These are phyloP conservation scores for Ophiorrhiza pumila DNA, from an alignment of 257 asterid genomes.

Conservation along the genomic window DNA sequence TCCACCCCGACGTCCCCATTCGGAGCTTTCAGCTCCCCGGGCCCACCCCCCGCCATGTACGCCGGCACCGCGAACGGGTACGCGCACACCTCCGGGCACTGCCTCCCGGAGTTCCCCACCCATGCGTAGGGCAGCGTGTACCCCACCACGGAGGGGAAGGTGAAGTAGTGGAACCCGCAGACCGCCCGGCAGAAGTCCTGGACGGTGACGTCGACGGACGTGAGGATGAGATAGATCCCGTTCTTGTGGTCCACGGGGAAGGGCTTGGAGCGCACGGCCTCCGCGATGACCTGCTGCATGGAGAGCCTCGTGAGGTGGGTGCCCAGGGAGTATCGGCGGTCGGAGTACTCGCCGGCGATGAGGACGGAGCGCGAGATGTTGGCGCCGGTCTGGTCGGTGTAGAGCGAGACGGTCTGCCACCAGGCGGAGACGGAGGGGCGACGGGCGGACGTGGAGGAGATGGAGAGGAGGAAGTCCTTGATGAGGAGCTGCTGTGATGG, in stretches of 20 bases:
- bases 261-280: constrained; percentile 70
- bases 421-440: constrained; percentile 81
- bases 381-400: constrained; percentile 86
- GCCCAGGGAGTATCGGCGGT: constrained; percentile 62
- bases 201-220: constrained; percentile 74
- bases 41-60: constrained; percentile 76
- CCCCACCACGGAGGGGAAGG: constrained; percentile 79
- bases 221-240: constrained; percentile 77
- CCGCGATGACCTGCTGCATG: constrained; percentile 65
- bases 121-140: constrained; percentile 83
- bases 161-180: constrained; percentile 94
- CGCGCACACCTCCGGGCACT: constrained; percentile 95
- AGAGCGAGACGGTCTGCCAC: constrained; percentile 81
- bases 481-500: constrained; percentile 65
- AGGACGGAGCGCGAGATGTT: constrained; percentile 62
- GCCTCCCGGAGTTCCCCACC: constrained; percentile 85
- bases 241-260: constrained; percentile 76
- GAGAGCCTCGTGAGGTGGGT: constrained; percentile 59
- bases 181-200: constrained; percentile 94
- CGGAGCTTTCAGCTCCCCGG: constrained; percentile 53
- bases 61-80: constrained; percentile 82
- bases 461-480: constrained; percentile 72
- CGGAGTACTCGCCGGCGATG: constrained; percentile 77
- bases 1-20: constrained; percentile 78
- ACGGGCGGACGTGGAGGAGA: constrained; percentile 49